Evolutionary conservation across 805 yeast species (phyloP).

Genomic region (Aciculoconidium aculeatum): DNA sequence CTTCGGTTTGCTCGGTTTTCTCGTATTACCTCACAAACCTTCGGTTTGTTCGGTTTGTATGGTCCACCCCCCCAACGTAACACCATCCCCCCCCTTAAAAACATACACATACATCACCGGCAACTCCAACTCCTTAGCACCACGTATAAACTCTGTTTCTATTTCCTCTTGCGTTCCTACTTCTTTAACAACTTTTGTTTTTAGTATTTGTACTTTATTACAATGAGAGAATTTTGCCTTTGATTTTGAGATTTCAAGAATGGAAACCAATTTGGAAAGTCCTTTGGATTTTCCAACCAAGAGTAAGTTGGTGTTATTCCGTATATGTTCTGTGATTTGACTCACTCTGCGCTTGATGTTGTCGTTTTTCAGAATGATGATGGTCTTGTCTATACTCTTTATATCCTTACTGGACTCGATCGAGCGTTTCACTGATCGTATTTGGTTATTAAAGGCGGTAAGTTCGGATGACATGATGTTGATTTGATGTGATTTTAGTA

Average conservation of each 20-base stretch:
- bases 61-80: constrained; percentile 13
- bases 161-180: constrained; percentile 9
- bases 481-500: too few species aligned
- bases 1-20: too few species aligned
- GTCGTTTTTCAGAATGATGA: constrained; percentile 13
- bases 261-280: constrained; percentile 15
- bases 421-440: constrained; percentile 1
- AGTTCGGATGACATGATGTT: too few species aligned
- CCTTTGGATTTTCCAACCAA: constrained; percentile 14
- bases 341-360: constrained; percentile 12
- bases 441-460: too few species aligned
- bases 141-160: constrained; percentile 12
- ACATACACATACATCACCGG: constrained; percentile 16
- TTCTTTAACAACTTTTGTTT: too few species aligned
- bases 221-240: constrained; percentile 10
- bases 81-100: constrained; percentile 4
- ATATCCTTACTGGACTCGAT: background rate
- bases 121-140: constrained; percentile 16
- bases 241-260: constrained; percentile 17
- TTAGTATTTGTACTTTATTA: constrained; percentile 15
- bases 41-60: too few species aligned
- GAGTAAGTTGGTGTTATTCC: constrained; percentile 9
- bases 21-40: too few species aligned
- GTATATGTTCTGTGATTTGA: constrained; percentile 8
- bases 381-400: constrained; percentile 1